These are phyloP conservation scores for Mimosa pudica DNA, from an alignment of 306 rosid species.

Conservation along the genomic window DNA sequence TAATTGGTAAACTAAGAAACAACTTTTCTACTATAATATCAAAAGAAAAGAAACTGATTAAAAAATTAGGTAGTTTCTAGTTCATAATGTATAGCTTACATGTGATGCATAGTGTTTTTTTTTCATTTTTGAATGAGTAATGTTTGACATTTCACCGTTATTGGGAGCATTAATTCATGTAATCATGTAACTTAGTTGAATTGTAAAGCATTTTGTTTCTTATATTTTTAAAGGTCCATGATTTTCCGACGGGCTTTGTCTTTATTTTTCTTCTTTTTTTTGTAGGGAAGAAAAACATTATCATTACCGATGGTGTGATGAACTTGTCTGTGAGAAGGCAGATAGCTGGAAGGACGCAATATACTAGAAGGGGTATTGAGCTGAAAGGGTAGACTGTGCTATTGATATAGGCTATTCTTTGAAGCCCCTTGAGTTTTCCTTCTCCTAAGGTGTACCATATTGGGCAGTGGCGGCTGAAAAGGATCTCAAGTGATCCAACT, in stretches of 20 bases:
- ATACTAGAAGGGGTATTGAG: conserved; percentile 82
- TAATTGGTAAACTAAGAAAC: conserved; percentile 27
- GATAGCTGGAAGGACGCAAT: conserved; percentile 81
- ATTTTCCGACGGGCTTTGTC: background rate
- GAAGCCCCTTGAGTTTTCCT: conserved; percentile 90
- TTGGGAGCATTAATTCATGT: background rate
- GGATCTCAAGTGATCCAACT: conserved; percentile 93
- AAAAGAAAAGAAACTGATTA: background rate
- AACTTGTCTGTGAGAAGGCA: conserved; percentile 98
- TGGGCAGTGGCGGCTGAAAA: conserved; percentile 93
- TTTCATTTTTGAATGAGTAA: background rate
- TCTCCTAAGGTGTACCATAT: conserved; percentile 67
- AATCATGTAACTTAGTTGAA: background rate
- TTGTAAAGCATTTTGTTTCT: background rate
- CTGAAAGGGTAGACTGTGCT: conserved; percentile 94
- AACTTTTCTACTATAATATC: background rate
- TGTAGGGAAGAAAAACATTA: background rate
- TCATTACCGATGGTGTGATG: conserved; percentile 87
- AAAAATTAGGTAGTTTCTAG: conserved; percentile 2
- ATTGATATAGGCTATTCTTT: conserved; percentile 80
- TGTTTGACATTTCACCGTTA: conserved; percentile 2
- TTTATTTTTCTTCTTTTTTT: background rate
- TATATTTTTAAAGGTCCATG: background rate
- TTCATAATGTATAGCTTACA: background rate
- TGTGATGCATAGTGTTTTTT: background rate